Base-by-base conservation (phyloP, 345 rosid species). In the Acer campestre region DNA sequence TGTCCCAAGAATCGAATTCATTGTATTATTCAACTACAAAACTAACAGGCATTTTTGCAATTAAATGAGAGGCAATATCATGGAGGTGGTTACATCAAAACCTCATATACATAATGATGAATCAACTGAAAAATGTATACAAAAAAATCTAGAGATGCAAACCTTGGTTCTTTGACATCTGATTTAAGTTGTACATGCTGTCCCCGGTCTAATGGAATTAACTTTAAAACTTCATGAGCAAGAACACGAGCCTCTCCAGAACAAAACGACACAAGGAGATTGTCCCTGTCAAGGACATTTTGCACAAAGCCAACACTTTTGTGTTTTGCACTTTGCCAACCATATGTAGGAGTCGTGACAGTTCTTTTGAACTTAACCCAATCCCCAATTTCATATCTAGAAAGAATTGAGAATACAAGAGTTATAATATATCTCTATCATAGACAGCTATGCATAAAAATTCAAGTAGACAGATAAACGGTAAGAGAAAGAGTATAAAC, bases 241-340 rank as follows among this genome's bases (percentile, higher is more conserved):
- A 89, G 77, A 17, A 96, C 97, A 85, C 75, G 92, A 83, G 93
- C 95, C 81, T 89, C 95, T 75, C 95, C 97, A 68, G 97, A 87
- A 88, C 97, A 94, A 86, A 96, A 94, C 73, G 99, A 91, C 42
- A 94, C 97, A 18, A 80, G 78, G 75, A 96, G 90, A 76, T 87
- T 88, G 73, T 91, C 97, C 66, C 75, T 89, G 83, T 92, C 98
- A 53, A 85, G 84, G 46, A 92, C 88, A 79, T 73, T 86, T 86
- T 92, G 99, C 82, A 96, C 97, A 92, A 96, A 96, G 78, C 98
- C 98, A 79, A 96, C 97, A 83, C 98, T 96, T 80, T 83, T 89
- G 73, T 87, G 91, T 71, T 84, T 88, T 70, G 98, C 99, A 83
- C 92, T 91, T 90, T 94, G 99, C 99, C 98, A 94, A 58, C 97